A percentile compares a stretch with the other conserved stretches of the same genome.
These are phyloP conservation scores for Macrolepiota fuliginosa DNA, from an alignment of 768 basidiomycete genomes.

Conservation along the genomic window DNA sequence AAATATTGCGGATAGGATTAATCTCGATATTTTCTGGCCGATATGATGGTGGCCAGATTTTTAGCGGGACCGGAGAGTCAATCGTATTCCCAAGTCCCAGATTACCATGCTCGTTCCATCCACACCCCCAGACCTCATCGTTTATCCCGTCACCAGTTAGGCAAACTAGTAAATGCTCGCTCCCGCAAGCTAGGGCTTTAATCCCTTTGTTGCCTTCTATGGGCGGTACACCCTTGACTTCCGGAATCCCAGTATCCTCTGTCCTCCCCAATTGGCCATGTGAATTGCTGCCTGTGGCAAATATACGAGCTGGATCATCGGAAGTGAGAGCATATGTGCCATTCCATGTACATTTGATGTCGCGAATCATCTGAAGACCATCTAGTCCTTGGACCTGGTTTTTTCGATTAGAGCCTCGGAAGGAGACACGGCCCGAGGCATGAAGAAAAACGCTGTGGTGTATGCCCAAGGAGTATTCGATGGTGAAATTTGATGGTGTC, in stretches of 20 bases:
- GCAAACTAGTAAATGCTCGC: conserved; percentile 73
- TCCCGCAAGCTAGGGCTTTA: conserved; percentile 61
- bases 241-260: neutral
- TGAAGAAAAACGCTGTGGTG: conserved; percentile 54
- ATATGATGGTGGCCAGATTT: conserved; percentile 46
- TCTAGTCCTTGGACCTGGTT: conserved; percentile 51
- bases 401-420: conserved; percentile 72
- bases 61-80: conserved; percentile 49
- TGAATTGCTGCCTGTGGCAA: conserved; percentile 54
- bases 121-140: conserved; percentile 78
- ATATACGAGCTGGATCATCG: conserved; percentile 19
- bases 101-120: conserved; percentile 99
- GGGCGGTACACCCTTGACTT: conserved; percentile 11
- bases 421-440: conserved; percentile 46
- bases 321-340: conserved; percentile 51
- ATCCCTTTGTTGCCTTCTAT: neutral
- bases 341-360: conserved; percentile 74
- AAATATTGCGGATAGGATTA: conserved; percentile 25
- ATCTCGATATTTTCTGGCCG: neutral
- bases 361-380: conserved; percentile 21
- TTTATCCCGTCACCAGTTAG: neutral
- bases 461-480: conserved; percentile 36
- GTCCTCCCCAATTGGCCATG: conserved; percentile 67
- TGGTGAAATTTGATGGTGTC: conserved; percentile 26
- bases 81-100: conserved; percentile 64